A percentile compares a stretch with the other conserved stretches of the same genome.
These are phyloP conservation scores for Oxyria digyna DNA, from an alignment of 148 eudicot genomes.

Conservation along the genomic window DNA sequence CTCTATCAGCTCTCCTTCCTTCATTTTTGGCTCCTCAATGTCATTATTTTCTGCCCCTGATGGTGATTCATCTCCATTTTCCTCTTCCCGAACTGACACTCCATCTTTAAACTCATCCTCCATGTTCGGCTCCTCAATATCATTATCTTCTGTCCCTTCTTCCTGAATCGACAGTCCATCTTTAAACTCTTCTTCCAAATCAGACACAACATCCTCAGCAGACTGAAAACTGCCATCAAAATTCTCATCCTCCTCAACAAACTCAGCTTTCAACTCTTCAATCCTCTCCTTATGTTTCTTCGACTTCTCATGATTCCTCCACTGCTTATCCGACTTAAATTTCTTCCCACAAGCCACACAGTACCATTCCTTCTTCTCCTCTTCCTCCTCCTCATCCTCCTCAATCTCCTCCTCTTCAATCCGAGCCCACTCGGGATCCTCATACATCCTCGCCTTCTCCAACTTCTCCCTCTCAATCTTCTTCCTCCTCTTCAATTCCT, in stretches of 20 bases:
- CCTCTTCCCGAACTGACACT: constrained; percentile 22
- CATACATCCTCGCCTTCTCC: constrained; percentile 51
- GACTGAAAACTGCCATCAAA: constrained; percentile 15
- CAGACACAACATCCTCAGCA: constrained; percentile 30
- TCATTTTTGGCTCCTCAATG: constrained; percentile 7
- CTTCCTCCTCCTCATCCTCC: constrained; percentile 28
- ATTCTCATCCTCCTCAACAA: constrained; percentile 37
- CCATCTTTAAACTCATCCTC: constrained; percentile 24
- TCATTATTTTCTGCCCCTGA: constrained; percentile 32
- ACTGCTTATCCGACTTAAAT: constrained; percentile 92
- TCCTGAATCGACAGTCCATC: constrained; percentile 22
- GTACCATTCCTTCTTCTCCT: constrained; percentile 59
- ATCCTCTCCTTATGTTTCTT: constrained; percentile 95
- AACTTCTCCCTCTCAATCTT: constrained; percentile 55
- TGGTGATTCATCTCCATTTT: constrained; percentile 22
- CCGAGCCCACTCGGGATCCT: constrained; percentile 80
- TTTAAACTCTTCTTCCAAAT: constrained; percentile 33
- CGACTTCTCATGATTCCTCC: constrained; percentile 95
- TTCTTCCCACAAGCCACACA: constrained; percentile 93
- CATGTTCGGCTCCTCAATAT: no score
- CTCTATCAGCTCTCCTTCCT: constrained; percentile 16
- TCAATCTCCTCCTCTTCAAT: constrained; percentile 42
- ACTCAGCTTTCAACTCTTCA: constrained; percentile 64
- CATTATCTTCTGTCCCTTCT: constrained; percentile 18
- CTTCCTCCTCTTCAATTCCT: constrained; percentile 60